Evolutionary conservation across 2,329 filamentous ascomycete genomes (phyloP), one percentile per base, ranked within the genome.

Genomic region (Hypomyces rosellus): DNA sequence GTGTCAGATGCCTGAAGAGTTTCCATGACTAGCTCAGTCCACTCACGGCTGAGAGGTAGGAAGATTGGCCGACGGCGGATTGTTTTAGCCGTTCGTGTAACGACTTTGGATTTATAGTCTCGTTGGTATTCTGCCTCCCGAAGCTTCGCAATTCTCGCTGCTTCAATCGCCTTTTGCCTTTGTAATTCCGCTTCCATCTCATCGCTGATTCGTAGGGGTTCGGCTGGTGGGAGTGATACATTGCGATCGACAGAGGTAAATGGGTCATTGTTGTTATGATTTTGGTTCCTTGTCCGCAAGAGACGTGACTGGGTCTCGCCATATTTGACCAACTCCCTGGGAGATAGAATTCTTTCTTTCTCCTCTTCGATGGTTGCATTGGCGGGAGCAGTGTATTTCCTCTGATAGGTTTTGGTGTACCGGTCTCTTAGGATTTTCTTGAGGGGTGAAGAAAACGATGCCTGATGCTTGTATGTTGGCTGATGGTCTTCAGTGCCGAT

Each of bases 341-440:
- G 5, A 16, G 5, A 18, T 20, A 41, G 15, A n/a, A 13, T 20
- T 14, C 38, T 16, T 6, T 41, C 38, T n/a, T 41, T 18, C 9
- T 11, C 25, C 18, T 70, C 61, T n/a, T 61, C 57, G 34, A 74
- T 57, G 1, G 69, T 71, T 8, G 57, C 54, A 7, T 58, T 50
- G 2, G 6, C 6, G 25, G 25, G 25, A 5, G 60, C 63, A 33
- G 58, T 55, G 12, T 40, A 11, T 3, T 6, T 20, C 20, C 3
- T 20, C 20, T 5, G 20, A 5, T 20, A 20, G 20, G 20, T 20
- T 20, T 20, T 20, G 20, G 20, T 20, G 20, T 20, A 20, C 20
- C 20, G 20, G 5, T 20, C 20, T 20, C 20, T 37, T 37, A 37
- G 8, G n/a, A 37, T 15, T 37, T 13, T 13, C 34, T 37, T 37